These are phyloP conservation scores for Trichoderma asperellum DNA, from an alignment of 2,329 filamentous ascomycete genomes.

Conservation along the genomic window DNA sequence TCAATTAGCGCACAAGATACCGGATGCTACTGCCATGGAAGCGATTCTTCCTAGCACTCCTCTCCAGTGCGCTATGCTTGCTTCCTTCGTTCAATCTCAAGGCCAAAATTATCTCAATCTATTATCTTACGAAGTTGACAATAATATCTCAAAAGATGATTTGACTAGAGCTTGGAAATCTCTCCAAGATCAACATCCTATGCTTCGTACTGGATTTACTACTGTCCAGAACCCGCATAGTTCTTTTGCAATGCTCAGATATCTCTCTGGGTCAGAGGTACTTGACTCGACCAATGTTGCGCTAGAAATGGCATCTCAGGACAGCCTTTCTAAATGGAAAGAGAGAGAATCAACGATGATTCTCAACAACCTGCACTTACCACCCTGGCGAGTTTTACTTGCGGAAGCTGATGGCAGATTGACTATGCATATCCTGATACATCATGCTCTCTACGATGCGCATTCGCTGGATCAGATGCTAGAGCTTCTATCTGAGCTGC, in stretches of 20 bases:
- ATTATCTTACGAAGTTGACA: slow-evolving; percentile 57
- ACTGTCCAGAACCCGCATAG: slow-evolving; percentile 61
- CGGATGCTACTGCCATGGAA: slow-evolving; percentile 49
- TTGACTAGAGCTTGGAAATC: slow-evolving; percentile 63
- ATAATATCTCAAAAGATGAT: slow-evolving; percentile 41
- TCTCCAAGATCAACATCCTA: slow-evolving; percentile 62
- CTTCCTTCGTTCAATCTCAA: slow-evolving; percentile 69
- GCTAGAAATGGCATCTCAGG: neutral
- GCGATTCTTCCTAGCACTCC: slow-evolving; percentile 76
- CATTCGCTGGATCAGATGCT: slow-evolving; percentile 70
- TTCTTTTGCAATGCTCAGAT: slow-evolving; percentile 77
- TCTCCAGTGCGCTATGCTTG: slow-evolving; percentile 78
- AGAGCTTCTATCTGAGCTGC: slow-evolving; percentile 52
- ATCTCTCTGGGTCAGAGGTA: slow-evolving; percentile 37
- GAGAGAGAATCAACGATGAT: slow-evolving; percentile 39
- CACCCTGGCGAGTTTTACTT: slow-evolving; percentile 67
- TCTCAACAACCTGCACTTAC: slow-evolving; percentile 52
- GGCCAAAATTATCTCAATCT: slow-evolving; percentile 78
- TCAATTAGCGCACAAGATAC: slow-evolving; percentile 36
- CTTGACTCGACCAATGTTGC: neutral
- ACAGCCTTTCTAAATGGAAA: slow-evolving; percentile 42
- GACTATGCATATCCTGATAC: slow-evolving; percentile 57
- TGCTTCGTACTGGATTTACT: slow-evolving; percentile 76
- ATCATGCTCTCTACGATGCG: slow-evolving; percentile 88
- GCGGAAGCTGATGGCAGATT: slow-evolving; percentile 36